Evolutionary conservation across 208 protist species (phyloP).

Genomic region (Leishmania aethiopica): DNA sequence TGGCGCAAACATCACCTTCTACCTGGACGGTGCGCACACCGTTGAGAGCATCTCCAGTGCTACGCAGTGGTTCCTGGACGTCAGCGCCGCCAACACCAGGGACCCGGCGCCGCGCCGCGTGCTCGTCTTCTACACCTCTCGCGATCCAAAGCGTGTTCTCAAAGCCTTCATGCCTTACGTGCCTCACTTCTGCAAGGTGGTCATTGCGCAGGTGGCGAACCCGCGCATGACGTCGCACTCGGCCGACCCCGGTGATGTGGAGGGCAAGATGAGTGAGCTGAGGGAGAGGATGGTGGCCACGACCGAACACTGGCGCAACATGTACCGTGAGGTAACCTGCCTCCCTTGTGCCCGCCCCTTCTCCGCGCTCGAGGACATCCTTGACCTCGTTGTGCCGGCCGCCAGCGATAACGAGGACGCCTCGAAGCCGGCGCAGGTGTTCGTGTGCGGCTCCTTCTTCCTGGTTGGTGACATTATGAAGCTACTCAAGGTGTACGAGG

Average conservation of each 20-base stretch:
- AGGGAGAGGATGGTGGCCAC: constrained; percentile 39
- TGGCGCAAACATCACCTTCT: constrained; percentile 54
- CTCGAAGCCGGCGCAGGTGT: constrained; percentile 70
- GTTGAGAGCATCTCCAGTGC: constrained; percentile 73
- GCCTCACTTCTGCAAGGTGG: constrained; percentile 61
- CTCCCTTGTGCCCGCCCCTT: constrained; percentile 59
- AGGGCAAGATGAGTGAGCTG: constrained; percentile 34
- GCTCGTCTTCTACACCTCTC: constrained; percentile 81
- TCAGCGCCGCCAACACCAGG: constrained; percentile 44
- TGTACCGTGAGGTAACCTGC: constrained; percentile 78
- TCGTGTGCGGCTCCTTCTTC: constrained; percentile 90
- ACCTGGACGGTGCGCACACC: constrained; percentile 92
- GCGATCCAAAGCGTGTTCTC: constrained; percentile 63
- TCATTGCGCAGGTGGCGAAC: constrained; percentile 59
- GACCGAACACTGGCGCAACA: constrained; percentile 59
- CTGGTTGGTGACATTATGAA: constrained; percentile 72
- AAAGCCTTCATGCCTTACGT: constrained; percentile 80
- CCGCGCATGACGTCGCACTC: constrained; percentile 48
- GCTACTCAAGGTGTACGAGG: constrained; percentile 40
- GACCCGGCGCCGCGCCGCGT: constrained; percentile 57
- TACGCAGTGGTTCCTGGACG: constrained; percentile 80
- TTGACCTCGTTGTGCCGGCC: constrained; percentile 52
- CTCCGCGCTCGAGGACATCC: constrained; percentile 55
- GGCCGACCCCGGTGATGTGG: constrained; percentile 27
- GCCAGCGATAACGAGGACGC: constrained; percentile 58